phyloP scores from a whole-genome alignment of 768 basidiomycete species.

The Pulveroboletus sp. region DNA sequence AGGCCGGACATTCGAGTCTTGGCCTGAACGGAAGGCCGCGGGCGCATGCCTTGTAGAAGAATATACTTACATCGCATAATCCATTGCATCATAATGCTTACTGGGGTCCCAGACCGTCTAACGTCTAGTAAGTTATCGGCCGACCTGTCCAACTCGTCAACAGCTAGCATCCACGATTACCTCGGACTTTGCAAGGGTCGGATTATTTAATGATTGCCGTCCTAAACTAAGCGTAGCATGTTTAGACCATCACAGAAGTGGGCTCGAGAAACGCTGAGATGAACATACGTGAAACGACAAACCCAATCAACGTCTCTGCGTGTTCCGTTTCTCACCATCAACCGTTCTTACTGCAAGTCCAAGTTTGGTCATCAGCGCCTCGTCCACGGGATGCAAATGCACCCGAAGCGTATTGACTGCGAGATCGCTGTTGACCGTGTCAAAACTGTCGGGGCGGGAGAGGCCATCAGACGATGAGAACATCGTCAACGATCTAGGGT shows the following conservation, averaged over 20 bases:
- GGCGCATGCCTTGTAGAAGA: conserved; percentile 12
- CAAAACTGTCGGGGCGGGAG: too few species aligned
- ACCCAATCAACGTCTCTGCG: not conserved
- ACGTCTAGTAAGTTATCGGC: not conserved
- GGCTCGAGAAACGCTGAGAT: not conserved
- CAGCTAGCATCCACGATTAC: conserved; percentile 22
- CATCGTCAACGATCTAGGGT: not conserved
- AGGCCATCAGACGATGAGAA: not conserved
- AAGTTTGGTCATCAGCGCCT: conserved; percentile 1
- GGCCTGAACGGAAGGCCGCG: conserved; percentile 11
- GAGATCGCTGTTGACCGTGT: too few species aligned
- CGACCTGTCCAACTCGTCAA: not conserved
- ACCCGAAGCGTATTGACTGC: not conserved
- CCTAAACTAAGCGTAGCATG: conserved; percentile 4
- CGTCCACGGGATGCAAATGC: not conserved
- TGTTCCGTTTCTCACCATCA: conserved; percentile 16
- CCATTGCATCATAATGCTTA: conserved; percentile 16
- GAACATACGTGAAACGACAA: not conserved
- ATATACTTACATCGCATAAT: conserved; percentile 29
- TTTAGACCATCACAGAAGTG: not conserved
- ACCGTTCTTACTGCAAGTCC: not conserved
- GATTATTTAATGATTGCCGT: conserved; percentile 17
- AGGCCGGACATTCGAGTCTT: not conserved
- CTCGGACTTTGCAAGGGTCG: conserved; percentile 22
- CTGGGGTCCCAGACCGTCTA: not conserved